Evolutionary conservation across 257 asterid species (phyloP).

Genomic region (Jasminum sambac): DNA sequence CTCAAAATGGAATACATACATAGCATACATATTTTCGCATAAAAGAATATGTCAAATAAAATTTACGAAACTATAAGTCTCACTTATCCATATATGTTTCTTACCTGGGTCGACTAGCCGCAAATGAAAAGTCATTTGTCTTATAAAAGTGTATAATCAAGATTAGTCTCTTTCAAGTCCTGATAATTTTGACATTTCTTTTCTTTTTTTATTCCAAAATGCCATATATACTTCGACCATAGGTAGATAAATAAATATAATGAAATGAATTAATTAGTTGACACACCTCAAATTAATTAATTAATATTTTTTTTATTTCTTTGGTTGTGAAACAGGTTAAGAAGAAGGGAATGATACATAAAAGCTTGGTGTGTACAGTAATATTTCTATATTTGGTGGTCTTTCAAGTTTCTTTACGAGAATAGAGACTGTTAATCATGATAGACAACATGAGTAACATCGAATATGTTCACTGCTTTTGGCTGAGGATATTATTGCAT

Average conservation of each 20-base stretch:
- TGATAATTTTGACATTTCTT: background rate
- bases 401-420: slow-evolving; percentile 21
- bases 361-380: slow-evolving; percentile 27
- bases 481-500: background rate
- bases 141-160: background rate
- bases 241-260: background rate
- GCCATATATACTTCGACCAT: background rate
- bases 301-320: background rate
- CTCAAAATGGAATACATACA: background rate
- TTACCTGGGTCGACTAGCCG: background rate
- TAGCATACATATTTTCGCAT: background rate
- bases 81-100: background rate
- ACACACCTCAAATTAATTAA: background rate
- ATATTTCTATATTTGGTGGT: slow-evolving; percentile 31
- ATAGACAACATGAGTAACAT: background rate
- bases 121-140: background rate
- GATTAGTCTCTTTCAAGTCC: background rate
- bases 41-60: background rate
- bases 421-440: slow-evolving; percentile 20
- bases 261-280: background rate
- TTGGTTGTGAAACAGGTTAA: slow-evolving; percentile 32
- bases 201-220: background rate
- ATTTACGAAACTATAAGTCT: background rate
- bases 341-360: slow-evolving; percentile 15
- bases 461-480: background rate